A percentile compares a stretch with the other conserved stretches of the same genome.
phyloP scores from a whole-genome alignment of 208 protist species.

The Acanthamoeba castellanii region DNA sequence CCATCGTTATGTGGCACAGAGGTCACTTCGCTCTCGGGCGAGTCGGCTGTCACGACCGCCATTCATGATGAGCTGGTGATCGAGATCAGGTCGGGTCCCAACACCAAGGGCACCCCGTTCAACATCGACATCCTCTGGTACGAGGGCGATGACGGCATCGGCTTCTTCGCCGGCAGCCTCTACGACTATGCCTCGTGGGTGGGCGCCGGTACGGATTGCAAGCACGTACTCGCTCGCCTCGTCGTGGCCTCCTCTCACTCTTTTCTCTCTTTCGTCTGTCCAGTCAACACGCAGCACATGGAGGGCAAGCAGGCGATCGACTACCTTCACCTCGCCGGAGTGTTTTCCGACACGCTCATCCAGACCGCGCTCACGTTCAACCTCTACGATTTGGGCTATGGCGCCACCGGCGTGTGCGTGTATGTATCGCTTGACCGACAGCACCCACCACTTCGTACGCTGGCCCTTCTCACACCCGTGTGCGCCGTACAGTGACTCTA shows the following conservation, averaged over 20 bases:
- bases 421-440: background rate
- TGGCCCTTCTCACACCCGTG: background rate
- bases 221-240: background rate
- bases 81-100: conserved; percentile 61
- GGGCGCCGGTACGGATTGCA: conserved; percentile 27
- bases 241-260: background rate
- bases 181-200: conserved; percentile 70
- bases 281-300: conserved; percentile 68
- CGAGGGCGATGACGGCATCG: conserved; percentile 71
- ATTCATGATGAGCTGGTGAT: conserved; percentile 75
- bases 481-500: conserved; percentile 36
- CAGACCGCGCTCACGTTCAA: conserved; percentile 41
- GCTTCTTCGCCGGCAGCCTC: conserved; percentile 74
- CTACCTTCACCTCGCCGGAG: conserved; percentile 52
- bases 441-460: background rate
- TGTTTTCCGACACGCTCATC: conserved; percentile 70
- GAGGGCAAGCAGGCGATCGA: conserved; percentile 67
- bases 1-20: background rate
- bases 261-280: background rate
- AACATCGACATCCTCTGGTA: conserved; percentile 70
- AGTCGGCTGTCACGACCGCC: conserved; percentile 1
- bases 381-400: conserved; percentile 73
- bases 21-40: conserved; percentile 3
- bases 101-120: conserved; percentile 55
- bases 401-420: conserved; percentile 73